Evolutionary conservation across 2,329 filamentous ascomycete species (phyloP).

Genomic region (Ceratocystis papillata): DNA sequence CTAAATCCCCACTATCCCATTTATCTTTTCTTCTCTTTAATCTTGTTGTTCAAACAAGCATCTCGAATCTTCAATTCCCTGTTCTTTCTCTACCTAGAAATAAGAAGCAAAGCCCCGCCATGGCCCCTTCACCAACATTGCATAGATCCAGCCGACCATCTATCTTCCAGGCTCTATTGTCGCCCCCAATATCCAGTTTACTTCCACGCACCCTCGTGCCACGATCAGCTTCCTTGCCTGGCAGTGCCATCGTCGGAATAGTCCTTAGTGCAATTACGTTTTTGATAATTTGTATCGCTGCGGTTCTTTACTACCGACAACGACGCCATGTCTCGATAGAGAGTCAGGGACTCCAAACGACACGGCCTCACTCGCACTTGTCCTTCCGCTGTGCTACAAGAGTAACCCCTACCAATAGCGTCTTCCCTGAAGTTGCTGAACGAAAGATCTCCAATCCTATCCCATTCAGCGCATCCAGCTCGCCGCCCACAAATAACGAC

Average conservation of each 20-base stretch:
- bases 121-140: not conserved
- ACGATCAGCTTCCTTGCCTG: slow-evolving; percentile 7
- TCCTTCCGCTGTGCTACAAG: slow-evolving; percentile 44
- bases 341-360: slow-evolving; percentile 29
- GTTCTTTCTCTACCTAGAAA: no score
- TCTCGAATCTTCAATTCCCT: not conserved
- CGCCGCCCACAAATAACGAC: not conserved
- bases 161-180: not conserved
- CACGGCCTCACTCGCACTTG: slow-evolving; percentile 36
- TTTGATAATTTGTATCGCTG: slow-evolving; percentile 31
- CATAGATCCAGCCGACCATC: not conserved
- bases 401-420: slow-evolving; percentile 34
- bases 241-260: slow-evolving; percentile 21
- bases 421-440: slow-evolving; percentile 26
- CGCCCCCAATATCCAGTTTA: not conserved
- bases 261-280: slow-evolving; percentile 35
- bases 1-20: not conserved
- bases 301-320: slow-evolving; percentile 37
- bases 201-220: not conserved
- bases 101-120: not conserved
- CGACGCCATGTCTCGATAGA: slow-evolving; percentile 36
- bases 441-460: not conserved
- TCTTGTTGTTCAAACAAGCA: slow-evolving; percentile 7
- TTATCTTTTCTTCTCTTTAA: not conserved
- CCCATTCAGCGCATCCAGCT: slow-evolving; percentile 5